Evolutionary conservation across 1,284 basidiomycete species (phyloP), one percentile per base, ranked within the genome.

Genomic region (Leccinum subrobustum): DNA sequence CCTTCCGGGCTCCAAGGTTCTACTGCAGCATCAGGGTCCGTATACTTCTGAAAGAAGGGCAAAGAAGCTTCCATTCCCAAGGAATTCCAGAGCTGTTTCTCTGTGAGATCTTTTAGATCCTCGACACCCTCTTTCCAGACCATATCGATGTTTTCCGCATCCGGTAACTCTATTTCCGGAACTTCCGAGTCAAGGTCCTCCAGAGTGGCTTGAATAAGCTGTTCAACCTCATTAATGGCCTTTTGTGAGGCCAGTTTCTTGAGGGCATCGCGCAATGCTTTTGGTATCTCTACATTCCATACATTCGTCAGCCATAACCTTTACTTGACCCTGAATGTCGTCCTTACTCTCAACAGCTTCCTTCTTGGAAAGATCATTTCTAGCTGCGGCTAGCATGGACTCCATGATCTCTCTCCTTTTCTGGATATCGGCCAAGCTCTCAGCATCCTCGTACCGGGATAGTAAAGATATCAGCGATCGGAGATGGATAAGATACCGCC

Each of bases 21-120:
- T 3, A 63, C 52, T 0, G 16, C 14, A 1, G 6, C 53, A 12
- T 59, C n/a, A 0, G 55, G 59, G 8, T 66, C 53, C 0, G 59
- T 63, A 6, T 47, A 57, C 5, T 14, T 3, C 29, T 66, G 61
- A 29, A 66, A 61, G 12, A 59, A 58, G 1, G 59, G 63, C 8
- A 64, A 25, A n/a, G 16, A 18, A n/a, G 6, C 18, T 27, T 52
- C 25, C 29, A 51, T n/a, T 14, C 50, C 14, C 14, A 51, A 16
- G 16, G 5, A 16, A 11, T n/a, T 14, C 51, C 51, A 52, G 3
- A 52, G 12, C 27, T 52, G 27, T 18, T 29, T 11, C n/a, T 23
- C 16, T 18, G 27, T 52, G 27, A 52, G 51, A 27, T n/a, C 4
- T 29, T 23, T 16, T n/a, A 31, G 51, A n/a, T 52, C n/a, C 27